Evolutionary conservation across 805 yeast species (phyloP), one percentile per base, ranked within the genome.

Genomic region (Ogataea methanolica): DNA sequence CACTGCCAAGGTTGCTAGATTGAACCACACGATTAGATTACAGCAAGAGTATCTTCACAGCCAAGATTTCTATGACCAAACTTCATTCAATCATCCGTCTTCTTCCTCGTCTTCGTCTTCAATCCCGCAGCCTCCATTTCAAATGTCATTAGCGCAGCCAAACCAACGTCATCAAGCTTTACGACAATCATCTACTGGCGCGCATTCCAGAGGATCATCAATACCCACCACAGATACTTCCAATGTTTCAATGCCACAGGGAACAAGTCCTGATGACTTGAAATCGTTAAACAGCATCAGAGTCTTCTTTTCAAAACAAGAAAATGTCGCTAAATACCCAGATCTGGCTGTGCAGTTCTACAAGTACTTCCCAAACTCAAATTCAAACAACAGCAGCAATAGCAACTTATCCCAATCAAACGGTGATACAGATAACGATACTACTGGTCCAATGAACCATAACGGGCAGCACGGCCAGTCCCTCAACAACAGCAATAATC

Each of bases 261-360:
- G 37, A 43, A 33, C 51, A 21, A 35, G 43, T 21, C 41, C 59
- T 36, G 46, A 48, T 40, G 49, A 53, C 35, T 36, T 47, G 14
- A 46, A 51, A 23, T 51, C 53, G 8, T 44, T 49, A 7, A 52
- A 48, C 34, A 44, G 53, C 8, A 44, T 53, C 9, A 44, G 45
- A 33, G 19, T 42, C 1, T 53, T 53, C 34, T 53, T 53, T 33
- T 31, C 47, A 2, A 51, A 49, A 29, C 49, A 53, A 15, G 51
- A 53, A 8, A 54, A 54, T 29, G 39, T 53, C 16, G 40, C 43
- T 35, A 50, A 50, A 33, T 54, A 44, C 33, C 58, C 58, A 6
- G 56, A 50, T 38, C 35, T 52, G 33, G 56, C 55, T 3, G 53
- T 52, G n/a, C 50, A 54, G 38, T 52, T 49, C 45, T 48, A 52